Conservation (phyloP, 306 rosid species). For the Rubus parviflorus region DNA sequence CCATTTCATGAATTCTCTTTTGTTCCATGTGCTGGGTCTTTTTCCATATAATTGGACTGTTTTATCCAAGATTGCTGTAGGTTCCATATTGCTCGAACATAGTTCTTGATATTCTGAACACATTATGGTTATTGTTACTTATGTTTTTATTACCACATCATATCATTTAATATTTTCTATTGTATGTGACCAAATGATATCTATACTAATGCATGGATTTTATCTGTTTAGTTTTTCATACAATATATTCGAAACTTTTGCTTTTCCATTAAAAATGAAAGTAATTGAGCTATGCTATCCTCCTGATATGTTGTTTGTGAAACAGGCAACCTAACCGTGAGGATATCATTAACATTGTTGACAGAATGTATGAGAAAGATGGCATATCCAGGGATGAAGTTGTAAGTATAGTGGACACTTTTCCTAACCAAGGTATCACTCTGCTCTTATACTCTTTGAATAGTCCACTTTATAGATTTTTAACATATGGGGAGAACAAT, state of each 20-base stretch:
- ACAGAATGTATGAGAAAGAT: slow-evolving; percentile 85
- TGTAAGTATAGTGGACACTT: slow-evolving; percentile 54
- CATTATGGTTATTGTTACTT: neutral
- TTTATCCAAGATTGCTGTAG: neutral
- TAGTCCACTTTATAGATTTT: neutral
- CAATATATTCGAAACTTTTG: neutral
- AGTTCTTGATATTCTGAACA: neutral
- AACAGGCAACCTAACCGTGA: slow-evolving; percentile 91
- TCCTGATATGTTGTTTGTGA: slow-evolving; percentile 43
- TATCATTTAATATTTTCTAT: neutral
- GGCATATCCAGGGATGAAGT: slow-evolving; percentile 80
- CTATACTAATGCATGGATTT: neutral
- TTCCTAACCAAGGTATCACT: slow-evolving; percentile 85
- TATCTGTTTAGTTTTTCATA: neutral
- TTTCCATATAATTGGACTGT: neutral
- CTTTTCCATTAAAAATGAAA: neutral
- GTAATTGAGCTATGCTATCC: slow-evolving; percentile 14
- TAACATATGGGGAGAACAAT: neutral
- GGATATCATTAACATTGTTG: slow-evolving; percentile 85
- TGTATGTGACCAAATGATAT: neutral
- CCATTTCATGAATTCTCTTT: neutral
- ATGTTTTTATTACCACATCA: neutral
- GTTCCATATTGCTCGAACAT: neutral
- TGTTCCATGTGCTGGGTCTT: neutral
- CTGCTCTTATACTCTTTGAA: neutral